These are phyloP conservation scores for Acorus gramineus DNA, from an alignment of 106 monocot genomes.

Conservation along the genomic window DNA sequence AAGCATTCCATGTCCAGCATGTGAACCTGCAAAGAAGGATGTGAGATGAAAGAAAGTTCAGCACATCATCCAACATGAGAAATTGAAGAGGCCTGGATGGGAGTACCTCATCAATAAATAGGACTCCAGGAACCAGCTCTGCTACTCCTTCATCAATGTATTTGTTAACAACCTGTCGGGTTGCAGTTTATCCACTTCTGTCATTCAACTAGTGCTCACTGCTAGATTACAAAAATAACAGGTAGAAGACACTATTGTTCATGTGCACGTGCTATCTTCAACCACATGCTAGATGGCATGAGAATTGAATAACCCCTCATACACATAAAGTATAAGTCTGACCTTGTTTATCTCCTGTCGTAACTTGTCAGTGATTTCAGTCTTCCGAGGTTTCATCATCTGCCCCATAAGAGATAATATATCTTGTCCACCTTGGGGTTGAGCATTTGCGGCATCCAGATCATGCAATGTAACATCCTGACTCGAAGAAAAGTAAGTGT, in stretches of 20 bases:
- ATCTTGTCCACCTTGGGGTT: conserved; percentile 97
- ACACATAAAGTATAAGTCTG: background rate
- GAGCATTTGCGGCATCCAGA: conserved; percentile 99
- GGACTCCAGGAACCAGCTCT: conserved; percentile 95
- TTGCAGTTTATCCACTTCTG: too few species aligned
- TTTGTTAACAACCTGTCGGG: conserved; percentile 76
- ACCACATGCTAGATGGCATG: too few species aligned
- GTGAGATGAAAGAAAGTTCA: background rate
- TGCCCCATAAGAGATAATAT: conserved; percentile 99
- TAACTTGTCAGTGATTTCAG: conserved; percentile 95
- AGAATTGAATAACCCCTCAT: too few species aligned
- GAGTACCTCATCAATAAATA: conserved; percentile 91
- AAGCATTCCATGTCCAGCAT: conserved; percentile 99
- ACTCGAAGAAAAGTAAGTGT: conserved; percentile 1
- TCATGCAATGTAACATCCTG: conserved; percentile 98
- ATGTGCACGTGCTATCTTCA: too few species aligned
- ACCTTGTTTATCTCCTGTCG: conserved; percentile 99
- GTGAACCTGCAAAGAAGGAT: conserved; percentile 54
- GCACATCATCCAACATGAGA: background rate
- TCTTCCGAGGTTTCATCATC: conserved; percentile 98
- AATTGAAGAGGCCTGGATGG: background rate
- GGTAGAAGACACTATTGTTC: too few species aligned
- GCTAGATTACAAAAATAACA: background rate
- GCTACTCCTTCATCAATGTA: conserved; percentile 97
- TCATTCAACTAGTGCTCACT: background rate